These are phyloP conservation scores for Acorus gramineus DNA, from an alignment of 106 monocot genomes.

Conservation along the genomic window DNA sequence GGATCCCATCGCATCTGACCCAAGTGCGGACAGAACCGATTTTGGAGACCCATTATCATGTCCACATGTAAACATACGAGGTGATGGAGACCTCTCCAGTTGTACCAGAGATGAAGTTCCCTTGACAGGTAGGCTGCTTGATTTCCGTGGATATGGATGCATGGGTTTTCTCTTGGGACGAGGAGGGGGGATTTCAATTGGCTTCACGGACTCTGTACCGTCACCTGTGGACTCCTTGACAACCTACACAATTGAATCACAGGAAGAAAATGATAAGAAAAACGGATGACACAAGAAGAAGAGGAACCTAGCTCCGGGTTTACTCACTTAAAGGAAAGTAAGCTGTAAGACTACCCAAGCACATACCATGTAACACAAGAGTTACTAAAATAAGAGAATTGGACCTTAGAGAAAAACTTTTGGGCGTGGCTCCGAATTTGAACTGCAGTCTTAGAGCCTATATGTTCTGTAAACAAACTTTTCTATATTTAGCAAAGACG, in stretches of 20 bases:
- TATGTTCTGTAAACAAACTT: slow-evolving; percentile 33
- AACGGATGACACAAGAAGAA: too few relatives aligned
- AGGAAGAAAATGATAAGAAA: too few relatives aligned
- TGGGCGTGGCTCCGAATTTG: slow-evolving; percentile 85
- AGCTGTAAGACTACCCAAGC: slow-evolving; percentile 28
- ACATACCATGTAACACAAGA: slow-evolving; percentile 10
- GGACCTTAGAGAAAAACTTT: slow-evolving; percentile 80
- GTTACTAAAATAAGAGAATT: slow-evolving; percentile 16
- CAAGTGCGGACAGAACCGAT: slow-evolving; percentile 49
- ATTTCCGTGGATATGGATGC: slow-evolving; percentile 85
- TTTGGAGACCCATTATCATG: slow-evolving; percentile 50
- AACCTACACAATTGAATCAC: slow-evolving; percentile 24
- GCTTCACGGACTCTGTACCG: slow-evolving; percentile 7
- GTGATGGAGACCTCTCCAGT: slow-evolving; percentile 14
- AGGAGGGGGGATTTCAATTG: slow-evolving; percentile 76
- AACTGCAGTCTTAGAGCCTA: slow-evolving; percentile 67
- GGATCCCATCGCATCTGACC: slow-evolving; percentile 27
- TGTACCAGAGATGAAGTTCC: slow-evolving; percentile 5
- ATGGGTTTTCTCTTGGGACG: slow-evolving; percentile 70
- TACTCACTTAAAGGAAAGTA: slow-evolving; percentile 8
- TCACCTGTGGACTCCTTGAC: slow-evolving; percentile 21
- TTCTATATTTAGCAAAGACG: too few relatives aligned
- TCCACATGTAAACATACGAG: slow-evolving; percentile 15
- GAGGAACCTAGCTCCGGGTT: too few relatives aligned
- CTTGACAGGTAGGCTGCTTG: slow-evolving; percentile 9